Percentiles rank a stretch among this genome's conserved stretches.
phyloP scores from a whole-genome alignment of 129 eudicot genomes.

The Flaveria linearis region DNA sequence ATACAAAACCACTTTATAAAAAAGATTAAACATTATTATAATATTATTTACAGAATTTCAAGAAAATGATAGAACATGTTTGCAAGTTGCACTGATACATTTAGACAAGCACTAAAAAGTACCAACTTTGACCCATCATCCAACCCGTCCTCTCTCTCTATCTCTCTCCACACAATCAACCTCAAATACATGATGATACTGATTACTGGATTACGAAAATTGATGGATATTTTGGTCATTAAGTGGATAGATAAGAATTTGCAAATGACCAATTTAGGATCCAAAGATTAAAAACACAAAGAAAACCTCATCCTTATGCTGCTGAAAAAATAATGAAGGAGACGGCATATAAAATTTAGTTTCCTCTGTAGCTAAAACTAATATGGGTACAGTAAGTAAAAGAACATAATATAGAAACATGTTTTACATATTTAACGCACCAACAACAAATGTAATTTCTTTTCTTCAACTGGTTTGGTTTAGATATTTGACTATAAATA shows the following conservation, averaged over 20 bases:
- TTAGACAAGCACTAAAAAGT: neutral
- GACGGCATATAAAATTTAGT: neutral
- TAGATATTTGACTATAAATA: neutral
- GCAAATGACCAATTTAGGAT: neutral
- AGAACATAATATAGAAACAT: too few relatives aligned
- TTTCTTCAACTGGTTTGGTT: neutral
- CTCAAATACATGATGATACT: too few relatives aligned
- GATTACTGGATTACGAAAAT: too few relatives aligned
- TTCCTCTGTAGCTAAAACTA: neutral
- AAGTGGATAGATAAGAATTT: too few relatives aligned
- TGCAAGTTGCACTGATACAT: neutral
- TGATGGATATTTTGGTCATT: too few relatives aligned
- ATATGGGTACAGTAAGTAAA: too few relatives aligned
- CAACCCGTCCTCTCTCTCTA: too few relatives aligned
- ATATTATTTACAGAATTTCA: neutral
- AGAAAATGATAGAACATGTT: neutral
- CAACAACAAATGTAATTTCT: neutral
- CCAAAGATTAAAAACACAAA: neutral
- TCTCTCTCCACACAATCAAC: too few relatives aligned
- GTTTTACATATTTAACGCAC: neutral
- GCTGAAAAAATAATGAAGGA: neutral
- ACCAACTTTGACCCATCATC: neutral
- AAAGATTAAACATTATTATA: too few relatives aligned
- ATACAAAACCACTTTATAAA: too few relatives aligned
- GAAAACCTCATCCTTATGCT: neutral